Evolutionary conservation across 2,329 filamentous ascomycete species (phyloP), one percentile per base, ranked within the genome.

Genomic region (Ophiosphaerella korrae): DNA sequence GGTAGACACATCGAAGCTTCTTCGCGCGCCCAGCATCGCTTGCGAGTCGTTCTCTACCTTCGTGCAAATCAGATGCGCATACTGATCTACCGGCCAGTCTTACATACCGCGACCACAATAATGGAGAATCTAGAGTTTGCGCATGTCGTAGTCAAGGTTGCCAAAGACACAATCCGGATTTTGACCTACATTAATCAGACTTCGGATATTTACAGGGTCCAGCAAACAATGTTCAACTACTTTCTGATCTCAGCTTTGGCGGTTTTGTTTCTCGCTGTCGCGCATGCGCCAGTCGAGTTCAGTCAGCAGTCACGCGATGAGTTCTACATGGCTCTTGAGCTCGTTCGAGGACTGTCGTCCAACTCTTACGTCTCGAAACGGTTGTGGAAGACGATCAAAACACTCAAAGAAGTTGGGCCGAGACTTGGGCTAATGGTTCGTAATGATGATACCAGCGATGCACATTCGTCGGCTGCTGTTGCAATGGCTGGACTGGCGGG

Each of bases 61-160:
- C 85, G 92, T 34, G 84, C 91, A 36, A 97, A 96, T 64, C 92
- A 96, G 76, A 90, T 96, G 75, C 88, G 92, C 5, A 94, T 92
- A 50, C 86, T 91, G 70, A 89, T 97, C 24, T 92, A 95, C 71
- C 89, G 91, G 0, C 92, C 92, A 0, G 87, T 96, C 2, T 78
- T 97, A 7, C 90, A 96, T 71, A 93, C 88, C 14, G 86, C 90
- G 3, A 88, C 85, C 11, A 92, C 87, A 63, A 97, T 97, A 63
- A 84, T 88, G 75, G 84, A 88, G 50, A 88, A 96, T 67, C 81
- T 87, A 43, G 75, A 78, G 4, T 86, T 90, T 55, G 92, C 92
- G 3, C 85, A 90, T 63, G 88, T 83, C 0, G 88, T 85, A 0
- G 87, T 92, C 26, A 85, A 88, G 52, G 80, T 92, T 1, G 88